Conservation (phyloP, 2,329 filamentous ascomycete species). For the Eutypa lata region DNA sequence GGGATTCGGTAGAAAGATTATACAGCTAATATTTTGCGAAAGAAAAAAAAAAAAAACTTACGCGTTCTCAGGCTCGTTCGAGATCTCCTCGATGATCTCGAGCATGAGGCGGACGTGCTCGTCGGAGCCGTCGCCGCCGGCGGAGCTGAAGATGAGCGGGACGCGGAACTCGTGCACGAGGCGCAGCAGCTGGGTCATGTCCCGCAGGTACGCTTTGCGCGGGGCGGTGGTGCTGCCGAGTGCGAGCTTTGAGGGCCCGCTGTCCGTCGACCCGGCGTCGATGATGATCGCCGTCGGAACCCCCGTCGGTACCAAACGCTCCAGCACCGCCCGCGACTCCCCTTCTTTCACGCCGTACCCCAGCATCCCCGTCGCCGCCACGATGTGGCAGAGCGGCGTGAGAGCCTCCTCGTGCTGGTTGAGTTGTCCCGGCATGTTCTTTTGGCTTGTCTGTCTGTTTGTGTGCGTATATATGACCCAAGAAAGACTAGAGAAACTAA, state of each 20-base stretch:
- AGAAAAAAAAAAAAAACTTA: neutral
- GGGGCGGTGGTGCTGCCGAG: constrained; percentile 38
- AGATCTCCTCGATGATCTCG: constrained; percentile 36
- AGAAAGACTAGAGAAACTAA: no score
- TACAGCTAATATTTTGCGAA: no score
- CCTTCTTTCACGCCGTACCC: constrained; percentile 44
- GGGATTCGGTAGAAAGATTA: no score
- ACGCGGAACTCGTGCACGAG: constrained; percentile 31
- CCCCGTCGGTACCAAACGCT: constrained; percentile 21
- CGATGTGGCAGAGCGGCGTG: constrained; percentile 33
- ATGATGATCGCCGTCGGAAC: constrained; percentile 30
- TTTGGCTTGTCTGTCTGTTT: no score
- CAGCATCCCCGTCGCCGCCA: constrained; percentile 47
- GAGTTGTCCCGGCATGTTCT: no score
- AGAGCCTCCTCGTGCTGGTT: neutral
- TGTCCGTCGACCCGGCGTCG: constrained; percentile 33
- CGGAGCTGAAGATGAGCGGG: constrained; percentile 41
- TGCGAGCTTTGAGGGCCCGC: constrained; percentile 38
- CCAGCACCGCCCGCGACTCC: constrained; percentile 22
- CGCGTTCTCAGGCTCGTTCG: constrained; percentile 22
- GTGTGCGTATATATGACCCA: no score
- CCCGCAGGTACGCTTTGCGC: constrained; percentile 36
- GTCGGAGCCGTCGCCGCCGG: constrained; percentile 45
- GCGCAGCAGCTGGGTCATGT: constrained; percentile 37
- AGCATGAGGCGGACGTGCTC: constrained; percentile 39